These are phyloP conservation scores for Aspergillus quadricinctus DNA, from an alignment of 2,329 filamentous ascomycete genomes.

Conservation along the genomic window DNA sequence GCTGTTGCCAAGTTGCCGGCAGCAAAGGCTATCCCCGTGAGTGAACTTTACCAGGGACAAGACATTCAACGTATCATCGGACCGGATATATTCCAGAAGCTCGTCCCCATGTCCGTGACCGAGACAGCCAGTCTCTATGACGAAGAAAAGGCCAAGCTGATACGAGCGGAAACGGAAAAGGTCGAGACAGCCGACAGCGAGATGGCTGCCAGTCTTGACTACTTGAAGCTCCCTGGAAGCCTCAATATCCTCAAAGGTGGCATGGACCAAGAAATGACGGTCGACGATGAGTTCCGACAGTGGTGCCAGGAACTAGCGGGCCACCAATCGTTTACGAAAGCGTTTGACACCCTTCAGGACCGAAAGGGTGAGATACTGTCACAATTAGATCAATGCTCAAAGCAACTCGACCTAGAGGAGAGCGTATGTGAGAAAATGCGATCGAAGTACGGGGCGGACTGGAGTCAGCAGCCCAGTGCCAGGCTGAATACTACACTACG, in stretches of 20 bases:
- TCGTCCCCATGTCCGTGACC: slow-evolving; percentile 91
- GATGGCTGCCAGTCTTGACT: slow-evolving; percentile 92
- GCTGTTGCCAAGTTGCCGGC: slow-evolving; percentile 87
- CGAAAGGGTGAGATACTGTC: slow-evolving; percentile 72
- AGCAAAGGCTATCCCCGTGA: slow-evolving; percentile 94
- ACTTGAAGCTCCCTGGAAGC: slow-evolving; percentile 82
- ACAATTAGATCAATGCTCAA: slow-evolving; percentile 72
- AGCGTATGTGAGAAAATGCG: slow-evolving; percentile 99
- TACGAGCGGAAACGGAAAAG: slow-evolving; percentile 87
- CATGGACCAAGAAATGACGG: slow-evolving; percentile 80
- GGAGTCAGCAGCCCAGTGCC: slow-evolving; percentile 95
- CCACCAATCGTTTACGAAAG: slow-evolving; percentile 71
- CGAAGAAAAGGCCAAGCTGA: slow-evolving; percentile 94
- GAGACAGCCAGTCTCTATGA: slow-evolving; percentile 96
- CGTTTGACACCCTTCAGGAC: slow-evolving; percentile 72
- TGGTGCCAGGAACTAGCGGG: slow-evolving; percentile 94
- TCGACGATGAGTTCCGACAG: slow-evolving; percentile 84
- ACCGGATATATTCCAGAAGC: slow-evolving; percentile 93
- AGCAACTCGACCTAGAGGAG: slow-evolving; percentile 93
- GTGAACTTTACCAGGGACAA: slow-evolving; percentile 92
- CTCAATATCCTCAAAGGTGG: slow-evolving; percentile 89
- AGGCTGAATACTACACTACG: slow-evolving; percentile 82
- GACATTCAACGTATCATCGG: slow-evolving; percentile 97
- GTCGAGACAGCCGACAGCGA: slow-evolving; percentile 91
- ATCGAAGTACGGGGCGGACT: slow-evolving; percentile 90